Evolutionary conservation across 164 flowering plant genomes (phyloP).

Genomic region (Protea cynaroides): DNA sequence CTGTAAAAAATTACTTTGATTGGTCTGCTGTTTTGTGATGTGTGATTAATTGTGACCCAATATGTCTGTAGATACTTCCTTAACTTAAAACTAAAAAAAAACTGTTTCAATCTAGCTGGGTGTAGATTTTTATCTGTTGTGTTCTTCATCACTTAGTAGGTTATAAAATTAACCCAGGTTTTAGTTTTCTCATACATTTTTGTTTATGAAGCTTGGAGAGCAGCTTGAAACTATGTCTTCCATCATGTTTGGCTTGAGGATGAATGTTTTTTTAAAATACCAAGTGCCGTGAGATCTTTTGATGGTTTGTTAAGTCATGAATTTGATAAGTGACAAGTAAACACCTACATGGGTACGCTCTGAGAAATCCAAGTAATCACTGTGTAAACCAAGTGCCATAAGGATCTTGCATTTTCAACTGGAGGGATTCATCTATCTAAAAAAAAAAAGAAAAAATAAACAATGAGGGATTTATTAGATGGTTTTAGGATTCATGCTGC

Average conservation of each 20-base stretch:
- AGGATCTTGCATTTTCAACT: constrained; percentile 1
- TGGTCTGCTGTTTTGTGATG: constrained; percentile 3
- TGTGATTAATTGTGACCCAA: not conserved
- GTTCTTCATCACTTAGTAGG: not conserved
- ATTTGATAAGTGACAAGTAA: not conserved
- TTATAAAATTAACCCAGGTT: not conserved
- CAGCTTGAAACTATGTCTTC: not conserved
- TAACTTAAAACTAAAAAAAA: no score
- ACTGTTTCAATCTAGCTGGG: no score
- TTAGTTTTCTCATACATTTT: not conserved
- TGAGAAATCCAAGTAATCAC: not conserved
- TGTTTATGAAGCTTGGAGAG: not conserved
- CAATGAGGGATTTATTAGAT: not conserved
- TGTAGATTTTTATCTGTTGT: no score
- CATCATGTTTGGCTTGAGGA: not conserved
- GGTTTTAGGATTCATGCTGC: not conserved
- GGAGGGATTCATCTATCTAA: not conserved
- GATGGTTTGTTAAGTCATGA: not conserved
- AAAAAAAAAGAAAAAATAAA: no score
- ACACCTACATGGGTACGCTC: not conserved
- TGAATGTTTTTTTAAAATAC: not conserved
- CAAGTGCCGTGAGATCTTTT: not conserved
- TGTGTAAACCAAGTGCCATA: not conserved
- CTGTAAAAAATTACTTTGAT: not conserved
- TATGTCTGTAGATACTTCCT: not conserved